Evolutionary conservation across 179 eudicot genomes (phyloP).

Genomic region (Camellia oleifera): DNA sequence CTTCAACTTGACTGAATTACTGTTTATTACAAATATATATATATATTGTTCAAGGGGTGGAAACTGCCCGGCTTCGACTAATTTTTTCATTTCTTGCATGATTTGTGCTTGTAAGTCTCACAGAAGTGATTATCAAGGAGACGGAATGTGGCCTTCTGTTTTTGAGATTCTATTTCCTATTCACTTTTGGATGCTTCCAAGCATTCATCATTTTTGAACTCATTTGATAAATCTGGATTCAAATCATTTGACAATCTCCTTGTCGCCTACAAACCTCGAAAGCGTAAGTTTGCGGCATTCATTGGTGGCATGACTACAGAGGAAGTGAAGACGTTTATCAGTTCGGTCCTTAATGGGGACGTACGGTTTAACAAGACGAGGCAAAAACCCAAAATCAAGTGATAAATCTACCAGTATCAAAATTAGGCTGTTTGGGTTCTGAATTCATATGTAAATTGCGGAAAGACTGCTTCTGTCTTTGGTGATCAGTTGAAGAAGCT

Average conservation of each 20-base stretch:
- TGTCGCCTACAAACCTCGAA: constrained; percentile 87
- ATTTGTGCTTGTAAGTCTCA: constrained; percentile 49
- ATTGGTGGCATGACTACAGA: constrained; percentile 48
- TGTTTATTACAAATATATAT: neutral
- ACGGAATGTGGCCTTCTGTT: constrained; percentile 30
- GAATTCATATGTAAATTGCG: neutral
- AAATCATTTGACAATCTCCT: constrained; percentile 52
- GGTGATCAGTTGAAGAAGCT: neutral
- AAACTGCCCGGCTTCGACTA: neutral
- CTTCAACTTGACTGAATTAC: neutral
- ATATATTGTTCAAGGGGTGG: neutral
- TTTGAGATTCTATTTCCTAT: constrained; percentile 62
- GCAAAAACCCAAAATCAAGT: constrained; percentile 53
- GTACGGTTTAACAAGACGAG: constrained; percentile 62
- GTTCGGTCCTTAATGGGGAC: constrained; percentile 85
- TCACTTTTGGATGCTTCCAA: constrained; percentile 70
- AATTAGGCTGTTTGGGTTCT: neutral
- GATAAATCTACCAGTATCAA: neutral
- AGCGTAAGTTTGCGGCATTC: constrained; percentile 59
- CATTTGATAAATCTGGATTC: constrained; percentile 65
- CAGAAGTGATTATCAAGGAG: constrained; percentile 72
- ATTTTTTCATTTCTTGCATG: neutral
- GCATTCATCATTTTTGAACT: constrained; percentile 57
- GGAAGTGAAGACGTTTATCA: constrained; percentile 64
- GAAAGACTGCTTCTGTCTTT: neutral